Conservation (phyloP, 78 protist species). For the Goniomonas avonlea region DNA sequence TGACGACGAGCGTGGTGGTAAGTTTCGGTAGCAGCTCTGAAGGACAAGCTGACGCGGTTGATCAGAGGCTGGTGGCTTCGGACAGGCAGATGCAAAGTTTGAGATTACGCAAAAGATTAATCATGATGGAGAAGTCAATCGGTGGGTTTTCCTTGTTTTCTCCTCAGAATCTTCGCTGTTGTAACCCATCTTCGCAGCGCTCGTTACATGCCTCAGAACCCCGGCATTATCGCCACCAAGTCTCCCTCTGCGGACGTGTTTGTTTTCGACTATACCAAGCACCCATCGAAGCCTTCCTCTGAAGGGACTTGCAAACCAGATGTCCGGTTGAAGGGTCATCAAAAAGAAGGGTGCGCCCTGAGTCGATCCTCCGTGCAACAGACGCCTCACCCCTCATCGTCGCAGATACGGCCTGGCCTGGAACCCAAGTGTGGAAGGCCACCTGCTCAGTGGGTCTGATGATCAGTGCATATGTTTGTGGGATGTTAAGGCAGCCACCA, state of each 20-base stretch:
- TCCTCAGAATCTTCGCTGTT: background rate
- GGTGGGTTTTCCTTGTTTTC: background rate
- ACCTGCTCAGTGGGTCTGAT: slow-evolving; percentile 72
- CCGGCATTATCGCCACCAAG: slow-evolving; percentile 85
- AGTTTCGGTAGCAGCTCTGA: background rate
- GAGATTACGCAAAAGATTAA: slow-evolving; percentile 57
- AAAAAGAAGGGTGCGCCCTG: slow-evolving; percentile 70
- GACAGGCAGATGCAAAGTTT: slow-evolving; percentile 43
- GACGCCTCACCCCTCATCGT: too few relatives aligned
- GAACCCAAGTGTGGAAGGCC: slow-evolving; percentile 63
- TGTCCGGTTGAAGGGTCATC: slow-evolving; percentile 68
- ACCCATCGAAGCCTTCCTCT: slow-evolving; percentile 53
- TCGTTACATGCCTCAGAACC: slow-evolving; percentile 87
- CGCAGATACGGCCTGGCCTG: slow-evolving; percentile 85
- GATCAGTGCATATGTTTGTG: slow-evolving; percentile 50
- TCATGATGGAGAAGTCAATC: slow-evolving; percentile 87
- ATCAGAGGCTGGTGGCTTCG: slow-evolving; percentile 56
- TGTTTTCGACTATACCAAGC: slow-evolving; percentile 80
- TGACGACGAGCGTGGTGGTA: slow-evolving; percentile 60
- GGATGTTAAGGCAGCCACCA: background rate
- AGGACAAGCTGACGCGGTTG: background rate
- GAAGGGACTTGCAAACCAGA: slow-evolving; percentile 42
- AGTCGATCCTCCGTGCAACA: background rate
- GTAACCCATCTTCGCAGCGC: slow-evolving; percentile 40
- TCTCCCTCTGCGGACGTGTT: slow-evolving; percentile 67